phyloP scores from a whole-genome alignment of 2,329 filamentous ascomycete genomes.

The Neonectria faginata region DNA sequence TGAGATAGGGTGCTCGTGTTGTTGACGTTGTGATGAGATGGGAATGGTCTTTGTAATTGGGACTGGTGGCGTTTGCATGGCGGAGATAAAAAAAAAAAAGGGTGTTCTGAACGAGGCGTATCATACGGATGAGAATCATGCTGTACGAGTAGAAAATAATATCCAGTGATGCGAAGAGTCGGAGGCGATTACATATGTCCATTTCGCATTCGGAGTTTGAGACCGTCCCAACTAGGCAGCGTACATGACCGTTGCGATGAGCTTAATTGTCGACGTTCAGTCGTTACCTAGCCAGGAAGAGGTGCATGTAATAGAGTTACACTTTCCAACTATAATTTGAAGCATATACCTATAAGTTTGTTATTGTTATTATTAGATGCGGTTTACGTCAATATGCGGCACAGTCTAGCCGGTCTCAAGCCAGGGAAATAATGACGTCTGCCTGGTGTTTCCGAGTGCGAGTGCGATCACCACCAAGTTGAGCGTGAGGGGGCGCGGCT shows the following conservation, averaged over 20 bases:
- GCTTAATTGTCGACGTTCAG: neutral
- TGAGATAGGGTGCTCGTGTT: slow-evolving; percentile 29
- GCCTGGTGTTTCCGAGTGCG: neutral
- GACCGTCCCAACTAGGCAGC: neutral
- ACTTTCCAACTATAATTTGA: neutral
- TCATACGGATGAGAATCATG: neutral
- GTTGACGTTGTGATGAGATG: neutral
- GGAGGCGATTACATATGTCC: neutral
- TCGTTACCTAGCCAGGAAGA: neutral
- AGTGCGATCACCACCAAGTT: neutral
- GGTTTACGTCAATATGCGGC: neutral
- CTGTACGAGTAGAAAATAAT: slow-evolving; percentile 3
- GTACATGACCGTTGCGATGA: neutral
- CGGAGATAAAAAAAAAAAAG: neutral
- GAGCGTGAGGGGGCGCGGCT: neutral
- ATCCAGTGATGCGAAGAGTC: neutral
- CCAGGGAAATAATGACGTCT: slow-evolving; percentile 1
- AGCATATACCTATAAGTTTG: neutral
- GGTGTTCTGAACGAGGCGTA: slow-evolving; percentile 9
- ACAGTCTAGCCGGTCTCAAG: neutral
- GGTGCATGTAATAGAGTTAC: neutral
- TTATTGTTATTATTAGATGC: neutral
- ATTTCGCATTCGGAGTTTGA: neutral
- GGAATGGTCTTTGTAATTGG: slow-evolving; percentile 4
- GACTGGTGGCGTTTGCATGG: slow-evolving; percentile 3